phyloP scores from a whole-genome alignment of 768 basidiomycete species.

The Inosperma sp. region DNA sequence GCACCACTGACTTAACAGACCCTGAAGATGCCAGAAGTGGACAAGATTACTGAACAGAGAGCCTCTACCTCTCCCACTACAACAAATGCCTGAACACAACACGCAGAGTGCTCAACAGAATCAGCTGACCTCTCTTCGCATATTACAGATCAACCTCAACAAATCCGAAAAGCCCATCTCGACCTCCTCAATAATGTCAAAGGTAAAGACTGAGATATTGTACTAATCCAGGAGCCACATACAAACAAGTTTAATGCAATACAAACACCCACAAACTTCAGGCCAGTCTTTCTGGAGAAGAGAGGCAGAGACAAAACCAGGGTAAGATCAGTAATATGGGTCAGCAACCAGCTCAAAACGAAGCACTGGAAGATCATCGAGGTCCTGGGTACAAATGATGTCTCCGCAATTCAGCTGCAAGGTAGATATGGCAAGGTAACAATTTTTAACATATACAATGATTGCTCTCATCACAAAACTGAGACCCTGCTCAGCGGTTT shows the following conservation, averaged over 20 bases:
- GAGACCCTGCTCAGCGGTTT: conserved; percentile 9
- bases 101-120: too few species aligned
- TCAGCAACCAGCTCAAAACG: conserved; percentile 17
- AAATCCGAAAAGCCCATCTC: not conserved
- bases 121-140: too few species aligned
- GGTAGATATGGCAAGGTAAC: conserved; percentile 16
- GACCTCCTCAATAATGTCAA: not conserved
- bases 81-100: not conserved
- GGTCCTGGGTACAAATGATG: conserved; percentile 19
- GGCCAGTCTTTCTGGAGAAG: conserved; percentile 12
- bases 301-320: not conserved
- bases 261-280: conserved; percentile 10
- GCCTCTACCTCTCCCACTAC: not conserved
- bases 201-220: conserved; percentile 26
- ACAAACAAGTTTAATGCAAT: conserved; percentile 20
- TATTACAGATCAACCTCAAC: not conserved
- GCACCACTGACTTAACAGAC: too few species aligned
- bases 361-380: conserved; percentile 22
- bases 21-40: too few species aligned
- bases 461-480: conserved; percentile 22
- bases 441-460: conserved; percentile 39
- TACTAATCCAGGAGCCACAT: conserved; percentile 38
- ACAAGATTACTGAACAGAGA: too few species aligned
- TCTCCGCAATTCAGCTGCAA: conserved; percentile 23
- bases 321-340: conserved; percentile 17